Evolutionary conservation across 306 rosid species (phyloP), one percentile per base, ranked within the genome.

Genomic region (Fagus crenata): DNA sequence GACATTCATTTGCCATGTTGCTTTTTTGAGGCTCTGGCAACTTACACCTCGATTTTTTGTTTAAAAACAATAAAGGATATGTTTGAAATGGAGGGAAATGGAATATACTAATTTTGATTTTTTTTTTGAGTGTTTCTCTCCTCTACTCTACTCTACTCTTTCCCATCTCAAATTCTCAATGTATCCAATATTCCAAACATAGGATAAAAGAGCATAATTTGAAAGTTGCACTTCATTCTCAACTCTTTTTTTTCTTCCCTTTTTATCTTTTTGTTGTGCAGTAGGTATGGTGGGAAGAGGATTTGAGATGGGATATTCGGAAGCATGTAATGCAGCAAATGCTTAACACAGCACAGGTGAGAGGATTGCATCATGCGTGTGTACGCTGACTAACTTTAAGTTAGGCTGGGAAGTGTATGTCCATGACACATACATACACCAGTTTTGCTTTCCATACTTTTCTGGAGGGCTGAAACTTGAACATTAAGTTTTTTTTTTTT

Each of bases 1-100:
- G 75, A 71, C 85, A 74, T 75, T 78, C 90, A 83, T 82, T 77
- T 75, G 71, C 87, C 81, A 43, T 61, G 54, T 72, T 80, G 78
- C 76, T 74, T 67, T 22, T 36, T 70, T 60, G 67, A 69, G 72
- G 72, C 72, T 60, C 55, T 11, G 71, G 82, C 51, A 80, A 76
- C 71, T 79, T 37, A 32, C 51, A 8, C 76, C 74, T 56, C 53
- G 71, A 54, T 68, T 75, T 22, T 58, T 58, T 28, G 14, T 58
- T 28, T 46, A 7, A 46, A 28, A 58, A 28, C 31, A 58, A 7
- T 28, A 22, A 22, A 2, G 7, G 35, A 22, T 18, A 58, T 58
- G 11, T 9, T 28, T 3, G 51, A 14, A 46, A 2, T 4, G 11
- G 51, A 46, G 51, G 14, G 51, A 46, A 46, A 3, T 46, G 51